phyloP scores from a whole-genome alignment of 129 eudicot species.

The Kitagawia praeruptora region DNA sequence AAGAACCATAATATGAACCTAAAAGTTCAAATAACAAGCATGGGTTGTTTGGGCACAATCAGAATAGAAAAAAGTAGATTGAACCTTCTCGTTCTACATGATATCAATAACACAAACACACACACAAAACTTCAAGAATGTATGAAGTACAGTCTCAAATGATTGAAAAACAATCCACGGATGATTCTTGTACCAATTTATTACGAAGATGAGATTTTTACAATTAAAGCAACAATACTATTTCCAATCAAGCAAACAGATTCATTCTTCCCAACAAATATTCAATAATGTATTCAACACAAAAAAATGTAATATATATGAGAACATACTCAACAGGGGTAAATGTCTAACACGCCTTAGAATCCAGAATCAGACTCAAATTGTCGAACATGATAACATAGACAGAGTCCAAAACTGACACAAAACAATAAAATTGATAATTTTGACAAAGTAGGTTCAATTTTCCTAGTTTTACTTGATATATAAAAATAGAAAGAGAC shows the following conservation, averaged over 20 bases:
- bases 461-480: not conserved
- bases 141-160: not conserved
- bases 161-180: not conserved
- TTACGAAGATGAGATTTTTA: not conserved
- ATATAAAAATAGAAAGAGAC: not conserved
- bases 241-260: not conserved
- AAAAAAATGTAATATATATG: not conserved
- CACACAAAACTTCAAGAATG: not conserved
- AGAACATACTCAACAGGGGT: not conserved
- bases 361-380: not conserved
- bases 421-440: conserved; percentile 14
- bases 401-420: not conserved
- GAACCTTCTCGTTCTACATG: not conserved
- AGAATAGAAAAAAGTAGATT: not conserved
- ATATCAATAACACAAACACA: not conserved
- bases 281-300: not conserved
- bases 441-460: not conserved
- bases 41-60: not conserved
- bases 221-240: not conserved
- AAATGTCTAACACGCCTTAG: not conserved
- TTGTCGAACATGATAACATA: not conserved
- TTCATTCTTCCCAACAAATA: not conserved
- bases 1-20: not conserved
- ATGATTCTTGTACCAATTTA: not conserved
- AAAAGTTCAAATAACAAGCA: not conserved